Base-by-base conservation (phyloP, 441 rosid genomes). In the Gossypium schwendimanii region DNA sequence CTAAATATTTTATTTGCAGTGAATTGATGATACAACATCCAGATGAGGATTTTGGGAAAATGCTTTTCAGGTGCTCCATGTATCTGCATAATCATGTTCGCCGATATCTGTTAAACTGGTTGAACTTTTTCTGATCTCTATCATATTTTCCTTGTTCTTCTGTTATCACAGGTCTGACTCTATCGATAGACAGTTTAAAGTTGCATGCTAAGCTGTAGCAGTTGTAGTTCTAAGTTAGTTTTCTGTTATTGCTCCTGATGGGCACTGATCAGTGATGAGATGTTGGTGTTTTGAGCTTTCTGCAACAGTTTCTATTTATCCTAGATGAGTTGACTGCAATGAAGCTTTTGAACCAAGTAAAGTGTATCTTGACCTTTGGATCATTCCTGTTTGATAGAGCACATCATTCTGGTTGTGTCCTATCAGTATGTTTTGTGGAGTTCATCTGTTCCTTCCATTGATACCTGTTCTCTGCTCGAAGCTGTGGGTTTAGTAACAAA, bases 111-210 rank as follows among this genome's bases (percentile, higher is more conserved):
- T 7, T 26, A 41, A 33, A 0, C 33, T 23, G 0, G 24, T 74
- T 61, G 8, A 24, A 23, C 57, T 6, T 20, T 73, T 70, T 73
- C 18, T 78, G 20, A 81, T 8, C 17, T 59, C 26, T 62, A 26
- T 58, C 45, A n/a, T 55, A 9, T 59, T 69, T 76, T 54, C 45
- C 36, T 67, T 49, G 66, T 24, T 31, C 20, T 75, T 26, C 6
- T 68, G 4, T 73, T 80, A 57, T 50, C 73, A 58, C 87, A 90
- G 97, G 91, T 91, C 76, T 90, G 84, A 84, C 84, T 81, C 86
- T 81, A 79, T 81, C 65, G 75, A 77, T 77, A 69, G 76, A 63
- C 74, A n/a, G 70, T 81, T 74, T 57, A 44, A 79, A 82, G 78
- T 81, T 86, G 82, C 83, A 72, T 71, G 67, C 69, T 71, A 82